phyloP scores from a whole-genome alignment of 2,329 filamentous ascomycete species.

The Sclerotinia spermophila region DNA sequence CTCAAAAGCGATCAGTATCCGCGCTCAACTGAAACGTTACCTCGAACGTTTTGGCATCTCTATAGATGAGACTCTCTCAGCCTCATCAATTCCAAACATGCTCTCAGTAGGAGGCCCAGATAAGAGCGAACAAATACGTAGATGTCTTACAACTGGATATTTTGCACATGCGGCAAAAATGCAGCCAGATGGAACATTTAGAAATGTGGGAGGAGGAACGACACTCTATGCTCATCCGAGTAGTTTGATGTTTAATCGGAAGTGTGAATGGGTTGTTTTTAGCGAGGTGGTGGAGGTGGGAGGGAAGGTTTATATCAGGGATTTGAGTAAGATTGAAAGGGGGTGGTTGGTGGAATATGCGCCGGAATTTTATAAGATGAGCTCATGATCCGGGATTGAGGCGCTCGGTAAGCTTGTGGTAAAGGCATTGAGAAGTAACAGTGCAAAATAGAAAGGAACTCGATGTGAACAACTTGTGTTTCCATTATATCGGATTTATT shows the following conservation, averaged over 20 bases:
- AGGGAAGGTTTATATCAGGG: conserved; percentile 83
- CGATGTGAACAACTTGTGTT: too few species aligned
- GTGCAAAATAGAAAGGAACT: too few species aligned
- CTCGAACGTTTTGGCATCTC: conserved; percentile 79
- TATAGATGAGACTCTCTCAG: conserved; percentile 59
- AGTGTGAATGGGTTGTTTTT: conserved; percentile 95
- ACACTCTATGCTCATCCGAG: conserved; percentile 84
- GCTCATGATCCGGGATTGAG: neutral
- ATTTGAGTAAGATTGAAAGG: conserved; percentile 91
- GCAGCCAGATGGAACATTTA: conserved; percentile 88
- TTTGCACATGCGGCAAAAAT: conserved; percentile 92
- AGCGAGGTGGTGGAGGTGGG: conserved; percentile 89
- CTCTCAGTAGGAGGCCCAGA: conserved; percentile 42
- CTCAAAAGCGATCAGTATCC: conserved; percentile 76
- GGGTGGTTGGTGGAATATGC: conserved; percentile 89
- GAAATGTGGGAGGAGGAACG: conserved; percentile 75
- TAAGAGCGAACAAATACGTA: conserved; percentile 70
- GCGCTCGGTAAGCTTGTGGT: too few species aligned
- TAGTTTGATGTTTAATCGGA: conserved; percentile 92
- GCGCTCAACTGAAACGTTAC: conserved; percentile 80
- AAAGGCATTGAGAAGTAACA: neutral
- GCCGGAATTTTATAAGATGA: conserved; percentile 71
- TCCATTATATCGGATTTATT: too few species aligned
- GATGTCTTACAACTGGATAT: conserved; percentile 84
- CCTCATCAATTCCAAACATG: conserved; percentile 35